Percentiles rank a stretch among this genome's conserved stretches.
These are phyloP conservation scores for Pseudotsuga menziesii DNA, from an alignment of 75 land plant species.

Conservation along the genomic window DNA sequence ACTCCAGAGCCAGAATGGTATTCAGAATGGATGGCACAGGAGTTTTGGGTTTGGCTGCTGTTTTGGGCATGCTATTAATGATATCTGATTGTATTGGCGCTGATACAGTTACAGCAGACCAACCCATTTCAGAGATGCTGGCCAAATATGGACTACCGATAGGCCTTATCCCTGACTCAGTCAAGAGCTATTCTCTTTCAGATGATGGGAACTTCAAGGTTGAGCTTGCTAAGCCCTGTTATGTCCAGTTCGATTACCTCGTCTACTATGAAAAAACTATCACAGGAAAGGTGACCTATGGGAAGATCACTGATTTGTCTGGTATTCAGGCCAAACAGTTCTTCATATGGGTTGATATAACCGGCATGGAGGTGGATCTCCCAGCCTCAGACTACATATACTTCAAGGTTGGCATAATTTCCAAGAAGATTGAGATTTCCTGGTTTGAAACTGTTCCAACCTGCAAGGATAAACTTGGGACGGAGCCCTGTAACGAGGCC, in stretches of 20 bases:
- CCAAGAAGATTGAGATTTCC: constrained; percentile 40
- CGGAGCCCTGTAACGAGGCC: background rate
- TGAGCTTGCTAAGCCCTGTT: constrained; percentile 42
- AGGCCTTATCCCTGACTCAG: constrained; percentile 71
- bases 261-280: constrained; percentile 52
- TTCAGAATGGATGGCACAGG: too few species aligned
- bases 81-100: background rate
- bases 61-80: background rate
- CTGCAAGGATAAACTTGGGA: constrained; percentile 28
- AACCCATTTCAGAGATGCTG: constrained; percentile 48
- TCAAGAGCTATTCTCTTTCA: constrained; percentile 45
- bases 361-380: constrained; percentile 39
- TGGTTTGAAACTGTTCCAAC: constrained; percentile 37
- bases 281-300: constrained; percentile 46
- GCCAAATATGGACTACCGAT: constrained; percentile 63
- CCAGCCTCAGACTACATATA: constrained; percentile 22
- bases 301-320: constrained; percentile 35
- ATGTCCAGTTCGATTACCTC: constrained; percentile 57
- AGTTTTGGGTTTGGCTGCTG: background rate
- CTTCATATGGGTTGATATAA: constrained; percentile 61
- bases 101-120: background rate
- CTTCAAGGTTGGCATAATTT: constrained; percentile 54
- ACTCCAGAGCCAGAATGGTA: too few species aligned
- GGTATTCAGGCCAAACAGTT: constrained; percentile 65
- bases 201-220: constrained; percentile 58